Evolutionary conservation across 2,329 filamentous ascomycete genomes (phyloP), one percentile per base, ranked within the genome.

Genomic region (Apiospora koreana): DNA sequence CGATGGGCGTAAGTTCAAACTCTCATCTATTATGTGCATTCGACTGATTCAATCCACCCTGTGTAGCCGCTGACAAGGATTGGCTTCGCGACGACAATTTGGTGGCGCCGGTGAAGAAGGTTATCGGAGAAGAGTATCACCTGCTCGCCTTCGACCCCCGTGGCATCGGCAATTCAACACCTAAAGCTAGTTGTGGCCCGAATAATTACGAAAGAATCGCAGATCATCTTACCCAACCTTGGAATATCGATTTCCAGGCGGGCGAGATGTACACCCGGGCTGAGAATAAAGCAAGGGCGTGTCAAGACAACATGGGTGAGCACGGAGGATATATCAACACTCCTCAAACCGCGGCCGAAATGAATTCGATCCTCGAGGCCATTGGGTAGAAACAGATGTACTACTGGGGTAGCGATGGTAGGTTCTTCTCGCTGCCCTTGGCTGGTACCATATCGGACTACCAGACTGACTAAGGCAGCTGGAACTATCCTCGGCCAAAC

Each of bases 291-390:
- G 84, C 79, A 3, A 77, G 75, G 14, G 81, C 82, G 0, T 86
- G 85, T 65, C 71, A 74, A 5, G 84, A 86, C 14, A 84, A 77
- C 1, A 83, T 82, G 79, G 84, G 83, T 0, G 83, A 84, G 65
- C 76, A 85, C 71, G 83, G 80, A 3, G 73, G 72, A 9, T 85
- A 86, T 71, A 76, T 86, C 70, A 86, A 86, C 69, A 86, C 85
- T 0, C 84, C 84, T 0, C 84, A 86, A 74, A 38, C 35, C 5
- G 35, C 43, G 18, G 43, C 43, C 16, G 43, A 45, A 14, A 45
- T 45, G 18, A 45, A 45, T 18, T 45, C 43, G 43, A 45, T 45
- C 18, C 43, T 45, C 6, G 43, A 45, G 16, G 43, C 43, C 16
- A 45, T 45, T 45, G 43, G 18, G 18, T 18, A 45, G 43, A 2